Conservation (phyloP, 83 land plant species). For the Thuja plicata region DNA sequence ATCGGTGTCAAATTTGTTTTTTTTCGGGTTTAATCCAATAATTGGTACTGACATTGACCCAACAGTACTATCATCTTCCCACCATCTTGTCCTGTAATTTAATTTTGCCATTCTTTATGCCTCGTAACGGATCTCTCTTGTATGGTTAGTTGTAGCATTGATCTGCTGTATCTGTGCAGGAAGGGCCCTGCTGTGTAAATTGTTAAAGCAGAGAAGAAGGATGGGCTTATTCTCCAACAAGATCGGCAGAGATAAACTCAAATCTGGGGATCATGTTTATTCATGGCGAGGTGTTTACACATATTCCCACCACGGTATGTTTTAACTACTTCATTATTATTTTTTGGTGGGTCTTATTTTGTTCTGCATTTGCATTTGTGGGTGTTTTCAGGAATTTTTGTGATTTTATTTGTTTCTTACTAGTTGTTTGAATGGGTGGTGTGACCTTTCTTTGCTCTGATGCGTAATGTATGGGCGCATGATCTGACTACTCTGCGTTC, state of each 20-base stretch:
- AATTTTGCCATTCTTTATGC: background rate
- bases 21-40: background rate
- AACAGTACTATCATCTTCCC: background rate
- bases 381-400: background rate
- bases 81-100: background rate
- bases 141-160: background rate
- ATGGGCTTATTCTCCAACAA: slow-evolving; percentile 17
- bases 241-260: slow-evolving; percentile 17
- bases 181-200: background rate
- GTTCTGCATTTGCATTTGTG: background rate
- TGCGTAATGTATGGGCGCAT: background rate
- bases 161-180: background rate
- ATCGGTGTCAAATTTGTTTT: background rate
- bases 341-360: background rate
- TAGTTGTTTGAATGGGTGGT: background rate
- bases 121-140: background rate
- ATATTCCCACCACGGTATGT: slow-evolving; percentile 46
- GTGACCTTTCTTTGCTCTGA: background rate
- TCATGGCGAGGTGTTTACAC: slow-evolving; percentile 36
- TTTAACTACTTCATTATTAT: background rate
- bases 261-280: slow-evolving; percentile 42
- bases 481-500: background rate
- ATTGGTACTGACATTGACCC: background rate
- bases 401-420: background rate
- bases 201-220: background rate